Evolutionary conservation across 345 rosid genomes (phyloP).

Genomic region (Pelargonium nanum): DNA sequence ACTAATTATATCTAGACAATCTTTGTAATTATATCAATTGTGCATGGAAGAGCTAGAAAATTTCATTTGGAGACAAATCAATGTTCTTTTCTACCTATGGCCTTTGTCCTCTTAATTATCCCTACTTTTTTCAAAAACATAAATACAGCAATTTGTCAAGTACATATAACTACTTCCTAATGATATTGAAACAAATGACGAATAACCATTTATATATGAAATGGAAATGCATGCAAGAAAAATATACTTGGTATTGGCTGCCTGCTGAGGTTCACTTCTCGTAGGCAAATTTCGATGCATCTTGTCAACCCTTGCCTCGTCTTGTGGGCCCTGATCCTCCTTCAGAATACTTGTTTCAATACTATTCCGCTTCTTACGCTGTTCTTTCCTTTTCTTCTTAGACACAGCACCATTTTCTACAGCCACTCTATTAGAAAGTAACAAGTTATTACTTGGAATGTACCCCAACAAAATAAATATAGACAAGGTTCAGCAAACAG

Average conservation of each 20-base stretch:
- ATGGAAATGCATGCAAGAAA: neutral
- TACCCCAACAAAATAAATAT: neutral
- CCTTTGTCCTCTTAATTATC: too few relatives aligned
- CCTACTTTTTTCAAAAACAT: neutral
- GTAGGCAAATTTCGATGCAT: neutral
- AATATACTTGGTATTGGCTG: neutral
- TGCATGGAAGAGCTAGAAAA: too few relatives aligned
- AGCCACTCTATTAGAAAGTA: neutral
- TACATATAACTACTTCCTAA: neutral
- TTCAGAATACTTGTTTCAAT: neutral
- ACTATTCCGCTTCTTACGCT: too few relatives aligned
- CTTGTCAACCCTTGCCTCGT: neutral
- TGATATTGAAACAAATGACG: neutral
- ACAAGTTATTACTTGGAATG: neutral
- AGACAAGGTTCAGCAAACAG: neutral
- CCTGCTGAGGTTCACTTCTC: neutral
- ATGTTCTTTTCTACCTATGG: too few relatives aligned
- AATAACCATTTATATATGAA: neutral
- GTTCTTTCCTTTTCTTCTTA: neutral
- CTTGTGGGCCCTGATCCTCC: neutral
- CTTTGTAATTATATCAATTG: neutral
- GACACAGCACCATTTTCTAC: neutral
- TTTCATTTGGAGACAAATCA: too few relatives aligned
- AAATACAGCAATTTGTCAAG: neutral
- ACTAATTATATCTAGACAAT: neutral